A percentile compares a stretch with the other conserved stretches of the same genome.
These are phyloP conservation scores for Kockovaella imperatae DNA, from an alignment of 768 basidiomycete species.

Conservation along the genomic window DNA sequence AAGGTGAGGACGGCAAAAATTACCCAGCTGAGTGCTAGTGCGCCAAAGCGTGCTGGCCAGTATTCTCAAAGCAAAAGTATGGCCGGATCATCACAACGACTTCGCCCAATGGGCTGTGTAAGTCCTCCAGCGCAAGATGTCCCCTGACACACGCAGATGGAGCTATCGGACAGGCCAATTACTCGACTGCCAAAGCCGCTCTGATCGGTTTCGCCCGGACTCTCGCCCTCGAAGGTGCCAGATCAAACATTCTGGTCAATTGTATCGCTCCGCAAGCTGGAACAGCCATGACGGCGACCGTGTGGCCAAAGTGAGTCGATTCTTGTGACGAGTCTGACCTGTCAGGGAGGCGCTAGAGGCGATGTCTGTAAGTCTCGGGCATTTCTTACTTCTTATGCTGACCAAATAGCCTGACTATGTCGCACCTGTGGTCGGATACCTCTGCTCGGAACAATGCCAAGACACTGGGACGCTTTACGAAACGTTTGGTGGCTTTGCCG, in stretches of 20 bases:
- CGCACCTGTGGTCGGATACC: constrained; percentile 84
- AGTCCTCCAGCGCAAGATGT: constrained; percentile 38
- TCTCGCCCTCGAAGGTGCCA: constrained; percentile 81
- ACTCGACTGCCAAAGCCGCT: constrained; percentile 85
- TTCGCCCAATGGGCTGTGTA: constrained; percentile 86
- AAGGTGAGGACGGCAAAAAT: constrained; percentile 51
- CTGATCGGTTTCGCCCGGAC: constrained; percentile 85
- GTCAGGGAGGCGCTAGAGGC: constrained; percentile 62
- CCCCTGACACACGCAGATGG: constrained; percentile 54
- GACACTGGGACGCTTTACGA: constrained; percentile 74
- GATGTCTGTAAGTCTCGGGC: constrained; percentile 59
- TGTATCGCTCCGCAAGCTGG: constrained; percentile 79
- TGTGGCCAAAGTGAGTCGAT: constrained; percentile 53
- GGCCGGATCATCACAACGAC: constrained; percentile 92
- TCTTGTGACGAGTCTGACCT: neutral
- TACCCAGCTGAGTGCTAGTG: constrained; percentile 51
- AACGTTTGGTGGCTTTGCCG: constrained; percentile 82
- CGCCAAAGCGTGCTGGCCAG: constrained; percentile 88
- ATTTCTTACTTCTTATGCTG: neutral
- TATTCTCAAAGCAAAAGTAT: constrained; percentile 93
- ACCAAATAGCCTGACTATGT: constrained; percentile 69
- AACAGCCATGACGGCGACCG: constrained; percentile 81
- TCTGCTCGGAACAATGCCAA: constrained; percentile 70
- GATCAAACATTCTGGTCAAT: constrained; percentile 85
- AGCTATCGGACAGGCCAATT: constrained; percentile 93